Evolutionary conservation across 768 basidiomycete species (phyloP), one percentile per base, ranked within the genome.

Genomic region (Leccinum subgranulosum): DNA sequence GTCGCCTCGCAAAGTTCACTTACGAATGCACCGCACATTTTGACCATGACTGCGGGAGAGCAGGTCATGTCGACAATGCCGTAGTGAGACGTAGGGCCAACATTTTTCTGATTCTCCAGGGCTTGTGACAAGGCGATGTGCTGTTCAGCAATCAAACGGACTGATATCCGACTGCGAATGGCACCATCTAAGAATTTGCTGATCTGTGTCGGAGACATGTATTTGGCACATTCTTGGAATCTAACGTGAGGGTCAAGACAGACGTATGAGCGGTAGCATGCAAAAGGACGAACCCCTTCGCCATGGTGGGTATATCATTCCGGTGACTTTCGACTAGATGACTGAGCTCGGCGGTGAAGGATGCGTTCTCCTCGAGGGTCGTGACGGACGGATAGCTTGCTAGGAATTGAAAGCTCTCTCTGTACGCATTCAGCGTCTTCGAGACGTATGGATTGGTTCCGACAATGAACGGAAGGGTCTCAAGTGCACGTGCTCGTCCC

Each of bases 281-380:
- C 27, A 51, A n/a, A 55, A 60, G 34, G 59, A 70, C 70, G 51
- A 60, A 87, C 91, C 93, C 93, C 74, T 92, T 93, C 3, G 93
- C 92, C 82, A 95, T 83, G 14, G 87, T 88, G 1, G 92, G 92
- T 51, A 95, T 91, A 69, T 95, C 94, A 72, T 94, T 88, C 1
- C 88, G 81, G 68, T 95, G 93, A 53, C 80, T 78, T 58, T 83
- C 82, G 4, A 95, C 92, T 19, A 95, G 73, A 34, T 79, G 77
- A 45, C 84, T 82, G n/a, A 95, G 77, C 59, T 84, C 78, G 51
- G 81, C 77, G 1, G 86, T 82, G 63, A 94, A 93, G 15, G 71
- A 69, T 5, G 77, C 76, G 61, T 94, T 95, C 59, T 91, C 86
- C 54, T 84, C 79, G 25, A 91, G 75, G 19, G 79, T 86, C 29